Evolutionary conservation across 768 basidiomycete genomes (phyloP).

Genomic region (Leccinum longicurvipes): DNA sequence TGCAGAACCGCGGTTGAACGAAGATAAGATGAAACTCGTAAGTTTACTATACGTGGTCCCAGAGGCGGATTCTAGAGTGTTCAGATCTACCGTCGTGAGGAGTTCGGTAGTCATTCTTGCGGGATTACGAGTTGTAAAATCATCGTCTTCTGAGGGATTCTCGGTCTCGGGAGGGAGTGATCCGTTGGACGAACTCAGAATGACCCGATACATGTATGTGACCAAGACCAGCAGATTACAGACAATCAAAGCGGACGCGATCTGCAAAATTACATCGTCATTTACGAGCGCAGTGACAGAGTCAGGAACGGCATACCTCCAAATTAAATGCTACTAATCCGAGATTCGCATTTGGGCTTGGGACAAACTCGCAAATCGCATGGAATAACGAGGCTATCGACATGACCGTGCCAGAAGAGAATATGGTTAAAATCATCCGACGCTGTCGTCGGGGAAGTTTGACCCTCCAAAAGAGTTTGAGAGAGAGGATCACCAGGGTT

Average conservation of each 20-base stretch:
- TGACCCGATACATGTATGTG: conserved; percentile 10
- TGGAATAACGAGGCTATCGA: conserved; percentile 1
- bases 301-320: neutral
- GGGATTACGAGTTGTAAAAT: neutral
- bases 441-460: conserved; percentile 14
- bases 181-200: neutral
- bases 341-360: too few species aligned
- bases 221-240: conserved; percentile 16
- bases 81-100: conserved; percentile 12
- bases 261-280: neutral
- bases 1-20: neutral
- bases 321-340: neutral
- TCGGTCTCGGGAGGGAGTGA: neutral
- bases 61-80: neutral
- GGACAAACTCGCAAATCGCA: neutral
- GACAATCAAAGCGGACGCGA: neutral
- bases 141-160: neutral
- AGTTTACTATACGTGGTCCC: neutral
- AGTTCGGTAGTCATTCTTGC: neutral
- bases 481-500: too few species aligned
- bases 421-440: conserved; percentile 16
- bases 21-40: neutral
- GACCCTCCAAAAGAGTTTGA: conserved; percentile 11
- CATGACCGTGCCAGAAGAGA: conserved; percentile 8
- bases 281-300: neutral